Base-by-base conservation (phyloP, 208 protist genomes). In the Wallacemonas collosoma region DNA sequence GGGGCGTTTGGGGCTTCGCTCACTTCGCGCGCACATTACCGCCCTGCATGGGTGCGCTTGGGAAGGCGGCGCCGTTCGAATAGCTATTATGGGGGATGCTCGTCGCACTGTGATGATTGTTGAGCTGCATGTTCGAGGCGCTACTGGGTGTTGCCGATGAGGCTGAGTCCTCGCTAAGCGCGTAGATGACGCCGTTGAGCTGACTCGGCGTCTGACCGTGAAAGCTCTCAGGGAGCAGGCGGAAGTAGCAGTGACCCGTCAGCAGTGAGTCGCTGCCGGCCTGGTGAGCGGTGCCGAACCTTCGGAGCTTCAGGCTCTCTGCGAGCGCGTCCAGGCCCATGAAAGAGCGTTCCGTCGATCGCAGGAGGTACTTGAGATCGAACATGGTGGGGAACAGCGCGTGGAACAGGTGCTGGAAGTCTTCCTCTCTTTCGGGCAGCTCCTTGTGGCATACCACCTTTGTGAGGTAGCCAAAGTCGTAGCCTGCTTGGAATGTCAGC, bases 331-430 rank as follows among this genome's bases (percentile, higher is more conserved):
- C 97, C 40, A 99, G 80, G 44, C 98, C 98, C 61, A 91, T 94
- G 71, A 98, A 90, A 17, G 88, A 93, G 53, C 88, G 66, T 56
- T 94, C 91, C 7, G 93, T 98, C 71, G 83, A 91, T 70, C 96
- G 98, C 74, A 99, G 97, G n/a, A 99, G 82, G 83, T 99, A 99
- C 82, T 99, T 99, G 62, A 99, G 96, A 79, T 99, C 99, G 77
- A 98, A 99, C 77, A 99, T 91, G 75, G 82, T 86, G 14, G 98
- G 98, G 80, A 99, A 99, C 67, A 99, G 98, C 5, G 86, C 78
- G 67, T 98, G 85, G 50, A 99, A 90, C 2, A 98, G 82, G 53
- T 97, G 88, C 74, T 99, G 93, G 79, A 99, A 99, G 45, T 99
- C 98, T 43, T 95, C 83, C 81, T 99, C 98, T 57, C 97, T 90